These are phyloP conservation scores for Pseudopyricularia javanii DNA, from an alignment of 2,329 filamentous ascomycete genomes.

Conservation along the genomic window DNA sequence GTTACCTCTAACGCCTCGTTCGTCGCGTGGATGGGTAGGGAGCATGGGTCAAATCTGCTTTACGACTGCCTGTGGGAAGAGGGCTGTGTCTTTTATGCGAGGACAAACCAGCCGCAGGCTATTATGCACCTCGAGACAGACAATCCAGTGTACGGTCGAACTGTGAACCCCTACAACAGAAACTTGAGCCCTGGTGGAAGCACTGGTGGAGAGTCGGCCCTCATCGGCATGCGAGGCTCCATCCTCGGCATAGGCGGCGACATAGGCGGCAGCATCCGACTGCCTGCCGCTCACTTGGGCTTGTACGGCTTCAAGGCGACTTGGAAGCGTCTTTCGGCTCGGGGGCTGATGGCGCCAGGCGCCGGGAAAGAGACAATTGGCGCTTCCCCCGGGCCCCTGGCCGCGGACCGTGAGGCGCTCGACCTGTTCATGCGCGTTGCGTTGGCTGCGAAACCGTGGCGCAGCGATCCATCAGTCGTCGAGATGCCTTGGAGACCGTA, in stretches of 20 bases:
- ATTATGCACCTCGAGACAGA: slow-evolving; percentile 60
- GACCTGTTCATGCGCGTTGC: slow-evolving; percentile 39
- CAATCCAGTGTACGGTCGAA: slow-evolving; percentile 54
- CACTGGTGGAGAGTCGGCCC: slow-evolving; percentile 54
- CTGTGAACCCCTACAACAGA: slow-evolving; percentile 48
- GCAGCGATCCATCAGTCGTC: slow-evolving; percentile 41
- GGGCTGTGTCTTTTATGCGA: slow-evolving; percentile 12
- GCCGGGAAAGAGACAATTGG: slow-evolving; percentile 21
- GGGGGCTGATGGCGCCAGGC: slow-evolving; percentile 4
- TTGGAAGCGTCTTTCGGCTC: slow-evolving; percentile 16
- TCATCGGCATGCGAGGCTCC: slow-evolving; percentile 46
- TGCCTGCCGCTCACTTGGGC: slow-evolving; percentile 16
- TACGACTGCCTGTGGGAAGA: slow-evolving; percentile 15
- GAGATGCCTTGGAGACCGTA: slow-evolving; percentile 44
- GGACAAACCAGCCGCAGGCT: slow-evolving; percentile 29
- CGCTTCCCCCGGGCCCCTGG: slow-evolving; percentile 19
- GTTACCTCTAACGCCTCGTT: not conserved
- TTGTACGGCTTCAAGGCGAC: slow-evolving; percentile 20
- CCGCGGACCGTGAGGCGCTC: slow-evolving; percentile 23
- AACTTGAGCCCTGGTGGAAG: slow-evolving; percentile 50
- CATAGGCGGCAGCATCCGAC: slow-evolving; percentile 20
- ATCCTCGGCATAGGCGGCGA: slow-evolving; percentile 27
- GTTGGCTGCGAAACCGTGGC: slow-evolving; percentile 41
- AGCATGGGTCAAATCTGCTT: slow-evolving; percentile 1
- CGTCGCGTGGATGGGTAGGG: slow-evolving; percentile 2